phyloP scores from a whole-genome alignment of 495 filamentous ascomycete genomes.

The Chaetomium fimeti region DNA sequence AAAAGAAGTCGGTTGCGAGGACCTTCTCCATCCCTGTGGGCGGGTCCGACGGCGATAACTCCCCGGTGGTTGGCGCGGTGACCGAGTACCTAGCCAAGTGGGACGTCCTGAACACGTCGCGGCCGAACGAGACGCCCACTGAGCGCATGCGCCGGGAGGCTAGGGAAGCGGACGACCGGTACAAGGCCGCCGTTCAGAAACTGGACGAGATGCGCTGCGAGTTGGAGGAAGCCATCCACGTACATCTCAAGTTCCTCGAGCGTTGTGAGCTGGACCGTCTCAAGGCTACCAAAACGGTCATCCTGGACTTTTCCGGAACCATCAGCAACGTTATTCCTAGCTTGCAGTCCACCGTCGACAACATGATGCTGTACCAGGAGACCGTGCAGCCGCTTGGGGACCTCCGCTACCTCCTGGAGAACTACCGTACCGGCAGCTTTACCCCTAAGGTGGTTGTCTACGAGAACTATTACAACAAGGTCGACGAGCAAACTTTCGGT shows the following conservation, averaged over 20 bases:
- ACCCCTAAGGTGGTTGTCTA: constrained; percentile 88
- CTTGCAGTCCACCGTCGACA: constrained; percentile 89
- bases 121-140: constrained; percentile 80
- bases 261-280: constrained; percentile 94
- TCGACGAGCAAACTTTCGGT: constrained; percentile 96
- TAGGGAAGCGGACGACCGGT: constrained; percentile 85
- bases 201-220: constrained; percentile 89
- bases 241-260: constrained; percentile 94
- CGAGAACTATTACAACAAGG: constrained; percentile 98
- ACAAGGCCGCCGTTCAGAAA: constrained; percentile 80
- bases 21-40: constrained; percentile 60
- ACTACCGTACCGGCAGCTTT: constrained; percentile 92
- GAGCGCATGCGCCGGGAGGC: constrained; percentile 88
- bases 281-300: constrained; percentile 96
- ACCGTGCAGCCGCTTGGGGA: constrained; percentile 92
- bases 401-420: constrained; percentile 93
- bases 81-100: constrained; percentile 85
- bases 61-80: constrained; percentile 71
- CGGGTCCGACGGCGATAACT: constrained; percentile 61
- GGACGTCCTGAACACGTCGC: constrained; percentile 86
- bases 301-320: constrained; percentile 95
- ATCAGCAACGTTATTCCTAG: constrained; percentile 98
- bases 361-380: constrained; percentile 99
- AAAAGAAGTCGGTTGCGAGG: constrained; percentile 74
- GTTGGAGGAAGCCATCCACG: constrained; percentile 89